Conservation (phyloP, 1,139 yeast genomes). For the Komagataea norvegica region DNA sequence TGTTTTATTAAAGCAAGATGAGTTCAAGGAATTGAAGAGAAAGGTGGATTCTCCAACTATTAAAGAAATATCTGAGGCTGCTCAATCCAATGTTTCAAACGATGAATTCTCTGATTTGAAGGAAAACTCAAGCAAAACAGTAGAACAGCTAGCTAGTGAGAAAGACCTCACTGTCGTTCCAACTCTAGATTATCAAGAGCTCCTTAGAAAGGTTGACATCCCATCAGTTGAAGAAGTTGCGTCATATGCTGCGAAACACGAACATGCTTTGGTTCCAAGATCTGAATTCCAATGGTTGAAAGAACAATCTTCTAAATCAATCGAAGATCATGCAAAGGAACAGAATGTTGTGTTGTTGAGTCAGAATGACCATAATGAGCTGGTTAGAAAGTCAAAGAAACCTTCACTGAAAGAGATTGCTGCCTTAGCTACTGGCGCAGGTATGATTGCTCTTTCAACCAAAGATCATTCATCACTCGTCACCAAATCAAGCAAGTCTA, state of each 20-base stretch:
- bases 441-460: constrained; percentile 27
- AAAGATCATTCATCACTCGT: constrained; percentile 22
- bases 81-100: constrained; percentile 23
- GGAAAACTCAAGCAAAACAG: constrained; percentile 28
- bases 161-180: constrained; percentile 33
- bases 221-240: constrained; percentile 32
- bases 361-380: constrained; percentile 4
- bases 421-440: constrained; percentile 31
- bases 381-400: constrained; percentile 18
- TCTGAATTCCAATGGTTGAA: constrained; percentile 22
- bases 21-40: constrained; percentile 27
- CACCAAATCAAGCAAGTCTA: constrained; percentile 10
- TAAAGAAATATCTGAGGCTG: constrained; percentile 32
- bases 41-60: constrained; percentile 34
- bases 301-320: constrained; percentile 10
- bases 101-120: constrained; percentile 26
- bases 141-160: constrained; percentile 32
- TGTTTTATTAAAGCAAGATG: constrained; percentile 28
- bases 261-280: constrained; percentile 26
- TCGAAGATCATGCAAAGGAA: constrained; percentile 19
- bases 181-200: constrained; percentile 23
- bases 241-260: constrained; percentile 32
- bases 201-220: constrained; percentile 27
- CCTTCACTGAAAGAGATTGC: constrained; percentile 32
- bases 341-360: constrained; percentile 8